These are phyloP conservation scores for Ophiostoma pallidulum DNA, from an alignment of 2,329 filamentous ascomycete species.

Conservation along the genomic window DNA sequence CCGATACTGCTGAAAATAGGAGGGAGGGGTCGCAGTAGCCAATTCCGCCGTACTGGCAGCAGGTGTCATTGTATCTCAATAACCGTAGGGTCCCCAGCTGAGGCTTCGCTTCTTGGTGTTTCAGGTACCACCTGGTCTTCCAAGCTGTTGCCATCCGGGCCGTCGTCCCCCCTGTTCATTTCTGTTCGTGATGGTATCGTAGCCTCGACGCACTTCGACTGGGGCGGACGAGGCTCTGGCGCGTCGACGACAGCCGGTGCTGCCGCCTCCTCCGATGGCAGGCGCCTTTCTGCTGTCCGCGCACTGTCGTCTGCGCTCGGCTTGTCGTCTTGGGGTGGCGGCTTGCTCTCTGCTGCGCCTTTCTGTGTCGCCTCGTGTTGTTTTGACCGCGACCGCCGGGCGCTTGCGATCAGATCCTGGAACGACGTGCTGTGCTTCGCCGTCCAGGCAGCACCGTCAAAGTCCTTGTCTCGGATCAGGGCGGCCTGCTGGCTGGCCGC, in stretches of 20 bases:
- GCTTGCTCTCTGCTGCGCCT: constrained; percentile 1
- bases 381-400: constrained; percentile 46
- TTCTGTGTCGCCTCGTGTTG: constrained; percentile 23
- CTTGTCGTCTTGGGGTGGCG: not conserved
- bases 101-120: not conserved
- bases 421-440: constrained; percentile 66
- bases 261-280: not conserved
- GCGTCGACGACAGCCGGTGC: too few species aligned
- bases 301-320: not conserved
- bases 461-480: constrained; percentile 76
- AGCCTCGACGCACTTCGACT: not conserved
- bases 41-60: too few species aligned
- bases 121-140: too few species aligned
- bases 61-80: not conserved
- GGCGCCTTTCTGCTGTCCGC: not conserved
- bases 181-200: not conserved
- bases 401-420: constrained; percentile 67
- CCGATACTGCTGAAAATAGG: too few species aligned
- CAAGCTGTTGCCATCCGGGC: not conserved
- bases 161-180: not conserved
- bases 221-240: not conserved
- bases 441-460: constrained; percentile 71
- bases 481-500: constrained; percentile 24
- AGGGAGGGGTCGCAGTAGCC: too few species aligned
- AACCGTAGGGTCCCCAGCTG: not conserved